Percentiles rank a stretch among this genome's conserved stretches.
These are phyloP conservation scores for Bonia amplexicaulis DNA, from an alignment of 176 grass and related monocot species.

Conservation along the genomic window DNA sequence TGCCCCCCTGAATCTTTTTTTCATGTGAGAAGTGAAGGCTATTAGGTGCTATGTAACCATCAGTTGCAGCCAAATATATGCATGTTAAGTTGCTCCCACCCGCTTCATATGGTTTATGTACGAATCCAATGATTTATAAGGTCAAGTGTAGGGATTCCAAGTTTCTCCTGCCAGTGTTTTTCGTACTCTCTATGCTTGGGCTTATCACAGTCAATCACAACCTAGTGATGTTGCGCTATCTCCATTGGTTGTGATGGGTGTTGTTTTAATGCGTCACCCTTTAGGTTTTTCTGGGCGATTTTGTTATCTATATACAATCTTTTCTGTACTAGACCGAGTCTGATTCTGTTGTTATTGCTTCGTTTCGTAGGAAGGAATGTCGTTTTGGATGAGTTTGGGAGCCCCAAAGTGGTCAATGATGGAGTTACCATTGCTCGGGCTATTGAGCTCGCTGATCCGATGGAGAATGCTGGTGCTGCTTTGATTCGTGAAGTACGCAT, in stretches of 20 bases:
- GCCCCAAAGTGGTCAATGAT: constrained; percentile 83
- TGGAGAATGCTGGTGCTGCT: constrained; percentile 89
- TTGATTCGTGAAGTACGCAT: constrained; percentile 75
- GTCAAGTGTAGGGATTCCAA: not conserved
- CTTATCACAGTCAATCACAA: not conserved
- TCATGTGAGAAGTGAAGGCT: not conserved
- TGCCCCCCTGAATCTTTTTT: not conserved
- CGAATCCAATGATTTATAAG: not conserved
- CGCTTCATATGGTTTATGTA: not conserved
- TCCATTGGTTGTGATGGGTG: not conserved
- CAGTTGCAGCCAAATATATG: not conserved
- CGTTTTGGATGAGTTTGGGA: constrained; percentile 88
- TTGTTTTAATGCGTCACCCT: not conserved
- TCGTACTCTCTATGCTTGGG: not conserved
- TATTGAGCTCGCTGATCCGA: constrained; percentile 87
- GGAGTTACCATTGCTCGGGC: constrained; percentile 85
- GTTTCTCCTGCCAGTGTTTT: not conserved
- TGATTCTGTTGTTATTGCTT: not conserved
- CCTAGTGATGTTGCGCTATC: not conserved
- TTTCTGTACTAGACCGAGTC: not conserved
- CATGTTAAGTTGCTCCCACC: not conserved
- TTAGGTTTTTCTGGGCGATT: not conserved
- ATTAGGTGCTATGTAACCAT: not conserved
- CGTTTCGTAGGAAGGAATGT: constrained; percentile 73
- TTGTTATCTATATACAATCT: not conserved